Percentiles rank a stretch among this genome's conserved stretches.
These are phyloP conservation scores for Saturnispora bothae DNA, from an alignment of 805 yeast genomes.

Conservation along the genomic window DNA sequence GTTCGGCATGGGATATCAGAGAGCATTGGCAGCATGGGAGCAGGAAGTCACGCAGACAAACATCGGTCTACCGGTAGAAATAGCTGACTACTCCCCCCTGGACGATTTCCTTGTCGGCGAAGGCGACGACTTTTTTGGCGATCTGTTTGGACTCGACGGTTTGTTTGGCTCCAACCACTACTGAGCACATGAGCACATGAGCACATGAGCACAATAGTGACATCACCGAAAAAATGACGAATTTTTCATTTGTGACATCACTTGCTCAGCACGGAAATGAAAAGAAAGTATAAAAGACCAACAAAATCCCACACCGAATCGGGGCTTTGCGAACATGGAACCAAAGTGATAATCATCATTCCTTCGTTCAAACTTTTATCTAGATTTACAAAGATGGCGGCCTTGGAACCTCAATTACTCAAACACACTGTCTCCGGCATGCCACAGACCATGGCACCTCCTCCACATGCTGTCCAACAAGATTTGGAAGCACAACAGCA, in stretches of 20 bases:
- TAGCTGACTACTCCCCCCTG: no score
- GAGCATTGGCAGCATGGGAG: constrained; percentile 4
- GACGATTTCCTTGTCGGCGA: neutral
- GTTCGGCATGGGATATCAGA: constrained; percentile 5
- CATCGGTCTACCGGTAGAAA: no score
- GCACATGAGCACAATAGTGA: no score
- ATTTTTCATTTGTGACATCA: neutral
- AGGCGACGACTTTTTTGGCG: neutral
- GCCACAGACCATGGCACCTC: constrained; percentile 8
- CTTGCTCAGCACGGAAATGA: neutral
- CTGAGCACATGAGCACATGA: constrained; percentile 1
- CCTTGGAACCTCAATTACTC: constrained; percentile 4
- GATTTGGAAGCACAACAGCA: neutral
- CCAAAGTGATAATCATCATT: constrained; percentile 4
- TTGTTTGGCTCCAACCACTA: neutral
- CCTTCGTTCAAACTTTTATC: constrained; percentile 6
- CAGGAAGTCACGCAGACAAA: neutral
- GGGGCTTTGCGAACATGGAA: no score
- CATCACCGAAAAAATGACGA: neutral
- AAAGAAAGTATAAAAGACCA: no score
- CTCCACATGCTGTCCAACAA: neutral
- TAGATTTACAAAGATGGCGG: constrained; percentile 11
- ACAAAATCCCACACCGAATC: no score
- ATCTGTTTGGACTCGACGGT: neutral
- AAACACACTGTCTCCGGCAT: constrained; percentile 1